Conservation (phyloP, 768 basidiomycete species). For the Lactarius hatsudake region DNA sequence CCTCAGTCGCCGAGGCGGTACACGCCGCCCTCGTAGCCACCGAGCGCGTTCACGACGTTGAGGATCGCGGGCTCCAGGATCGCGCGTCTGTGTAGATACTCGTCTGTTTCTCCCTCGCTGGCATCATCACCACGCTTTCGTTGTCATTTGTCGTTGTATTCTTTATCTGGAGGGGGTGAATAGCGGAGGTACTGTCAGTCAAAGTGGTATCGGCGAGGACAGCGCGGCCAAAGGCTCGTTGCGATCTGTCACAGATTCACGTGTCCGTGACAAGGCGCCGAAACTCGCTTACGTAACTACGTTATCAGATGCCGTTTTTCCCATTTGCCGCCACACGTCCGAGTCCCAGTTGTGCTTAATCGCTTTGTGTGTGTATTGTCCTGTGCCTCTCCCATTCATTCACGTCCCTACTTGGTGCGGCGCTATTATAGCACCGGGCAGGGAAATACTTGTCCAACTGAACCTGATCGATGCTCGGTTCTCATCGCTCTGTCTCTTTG, state of each 20-base stretch:
- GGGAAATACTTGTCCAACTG: not conserved
- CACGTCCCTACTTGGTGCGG: not conserved
- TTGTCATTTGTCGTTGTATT: not conserved
- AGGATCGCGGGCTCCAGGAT: constrained; percentile 67
- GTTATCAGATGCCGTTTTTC: not conserved
- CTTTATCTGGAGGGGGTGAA: not conserved
- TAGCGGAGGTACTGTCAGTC: not conserved
- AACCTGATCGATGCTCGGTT: not conserved
- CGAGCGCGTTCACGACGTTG: constrained; percentile 76
- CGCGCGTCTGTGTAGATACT: constrained; percentile 42
- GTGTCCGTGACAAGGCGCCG: constrained; percentile 18
- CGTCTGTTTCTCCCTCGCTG: constrained; percentile 33
- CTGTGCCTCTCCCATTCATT: not conserved
- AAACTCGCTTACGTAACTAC: not conserved
- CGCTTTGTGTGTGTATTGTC: no score
- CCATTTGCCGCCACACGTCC: no score
- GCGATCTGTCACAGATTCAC: constrained; percentile 10
- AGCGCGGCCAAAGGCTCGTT: not conserved
- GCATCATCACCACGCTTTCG: constrained; percentile 28
- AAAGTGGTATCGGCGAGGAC: not conserved
- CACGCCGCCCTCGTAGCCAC: constrained; percentile 61
- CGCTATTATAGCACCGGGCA: not conserved
- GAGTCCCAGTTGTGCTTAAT: not conserved
- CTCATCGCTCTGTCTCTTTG: not conserved
- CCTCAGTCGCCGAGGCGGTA: constrained; percentile 83